Conservation (phyloP, 2,329 filamentous ascomycete species). For the Cryoendolithus antarcticus region DNA sequence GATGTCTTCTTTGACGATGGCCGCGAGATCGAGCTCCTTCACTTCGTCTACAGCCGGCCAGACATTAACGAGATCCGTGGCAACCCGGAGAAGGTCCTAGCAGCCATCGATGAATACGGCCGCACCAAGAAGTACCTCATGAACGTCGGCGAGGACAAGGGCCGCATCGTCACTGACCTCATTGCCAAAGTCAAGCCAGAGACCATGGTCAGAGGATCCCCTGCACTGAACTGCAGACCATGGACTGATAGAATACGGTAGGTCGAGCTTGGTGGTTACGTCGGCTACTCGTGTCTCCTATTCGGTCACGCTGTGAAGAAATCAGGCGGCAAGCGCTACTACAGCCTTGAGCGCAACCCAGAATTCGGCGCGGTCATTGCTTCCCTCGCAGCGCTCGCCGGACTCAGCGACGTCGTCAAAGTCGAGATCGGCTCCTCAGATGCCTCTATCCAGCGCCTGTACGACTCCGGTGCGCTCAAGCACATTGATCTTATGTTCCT, state of each 20-base stretch:
- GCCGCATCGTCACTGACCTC: slow-evolving; percentile 54
- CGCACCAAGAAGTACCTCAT: slow-evolving; percentile 59
- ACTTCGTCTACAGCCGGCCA: slow-evolving; percentile 52
- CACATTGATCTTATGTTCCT: slow-evolving; percentile 63
- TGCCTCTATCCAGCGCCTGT: slow-evolving; percentile 50
- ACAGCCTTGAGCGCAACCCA: slow-evolving; percentile 60
- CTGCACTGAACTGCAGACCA: slow-evolving; percentile 7
- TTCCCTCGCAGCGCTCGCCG: slow-evolving; percentile 60
- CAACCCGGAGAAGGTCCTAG: slow-evolving; percentile 51
- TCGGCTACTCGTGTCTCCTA: slow-evolving; percentile 69
- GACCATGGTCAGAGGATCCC: slow-evolving; percentile 40
- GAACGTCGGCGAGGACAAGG: slow-evolving; percentile 69
- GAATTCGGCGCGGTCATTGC: slow-evolving; percentile 60
- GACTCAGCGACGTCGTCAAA: slow-evolving; percentile 56
- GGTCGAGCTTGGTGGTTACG: slow-evolving; percentile 68
- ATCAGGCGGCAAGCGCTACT: slow-evolving; percentile 54
- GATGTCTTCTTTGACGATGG: slow-evolving; percentile 50
- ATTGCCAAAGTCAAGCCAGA: slow-evolving; percentile 55
- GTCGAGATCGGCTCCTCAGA: slow-evolving; percentile 60
- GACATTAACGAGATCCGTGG: slow-evolving; percentile 52
- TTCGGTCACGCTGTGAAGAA: slow-evolving; percentile 56
- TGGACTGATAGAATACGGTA: slow-evolving; percentile 16
- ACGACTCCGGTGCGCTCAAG: slow-evolving; percentile 39
- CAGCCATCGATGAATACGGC: slow-evolving; percentile 58
- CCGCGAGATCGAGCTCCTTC: slow-evolving; percentile 59